phyloP scores from a whole-genome alignment of 2,329 filamentous ascomycete species.

The Fusarium sp. region DNA sequence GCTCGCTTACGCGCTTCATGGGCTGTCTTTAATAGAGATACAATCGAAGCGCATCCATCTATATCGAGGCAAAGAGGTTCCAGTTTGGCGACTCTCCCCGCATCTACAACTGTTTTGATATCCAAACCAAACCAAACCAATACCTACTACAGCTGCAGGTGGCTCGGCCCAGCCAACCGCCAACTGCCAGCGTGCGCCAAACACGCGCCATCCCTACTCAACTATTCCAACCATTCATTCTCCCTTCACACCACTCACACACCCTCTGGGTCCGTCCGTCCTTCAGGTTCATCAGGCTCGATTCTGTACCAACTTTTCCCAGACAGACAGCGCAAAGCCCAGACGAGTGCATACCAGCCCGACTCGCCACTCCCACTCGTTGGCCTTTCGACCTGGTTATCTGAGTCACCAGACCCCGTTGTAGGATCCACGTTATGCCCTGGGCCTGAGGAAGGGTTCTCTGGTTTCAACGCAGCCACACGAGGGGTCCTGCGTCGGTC shows the following conservation, averaged over 20 bases:
- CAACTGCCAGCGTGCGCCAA: conserved; percentile 34
- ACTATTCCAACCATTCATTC: conserved; percentile 28
- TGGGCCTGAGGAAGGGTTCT: conserved; percentile 33
- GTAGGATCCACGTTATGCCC: conserved; percentile 44
- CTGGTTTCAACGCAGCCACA: conserved; percentile 40
- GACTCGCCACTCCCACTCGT: conserved; percentile 44
- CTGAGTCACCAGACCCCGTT: conserved; percentile 45
- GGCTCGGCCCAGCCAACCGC: conserved; percentile 6
- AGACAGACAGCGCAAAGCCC: conserved; percentile 22
- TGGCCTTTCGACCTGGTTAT: conserved; percentile 41
- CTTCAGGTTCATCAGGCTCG: conserved; percentile 7
- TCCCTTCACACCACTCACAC: conserved; percentile 41
- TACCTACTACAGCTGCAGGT: not conserved
- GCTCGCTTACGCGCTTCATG: conserved; percentile 6
- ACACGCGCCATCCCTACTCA: conserved; percentile 42
- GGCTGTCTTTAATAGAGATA: not conserved
- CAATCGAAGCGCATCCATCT: not conserved
- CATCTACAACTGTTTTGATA: not conserved
- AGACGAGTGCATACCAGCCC: conserved; percentile 46
- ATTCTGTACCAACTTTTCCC: conserved; percentile 41
- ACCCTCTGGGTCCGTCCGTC: conserved; percentile 30
- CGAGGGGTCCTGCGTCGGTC: conserved; percentile 35
- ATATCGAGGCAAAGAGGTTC: not conserved
- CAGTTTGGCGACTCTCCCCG: conserved; percentile 22
- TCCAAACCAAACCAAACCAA: too few species aligned